These are phyloP conservation scores for Neurospora sp. DNA, from an alignment of 495 filamentous ascomycete genomes.

Conservation along the genomic window DNA sequence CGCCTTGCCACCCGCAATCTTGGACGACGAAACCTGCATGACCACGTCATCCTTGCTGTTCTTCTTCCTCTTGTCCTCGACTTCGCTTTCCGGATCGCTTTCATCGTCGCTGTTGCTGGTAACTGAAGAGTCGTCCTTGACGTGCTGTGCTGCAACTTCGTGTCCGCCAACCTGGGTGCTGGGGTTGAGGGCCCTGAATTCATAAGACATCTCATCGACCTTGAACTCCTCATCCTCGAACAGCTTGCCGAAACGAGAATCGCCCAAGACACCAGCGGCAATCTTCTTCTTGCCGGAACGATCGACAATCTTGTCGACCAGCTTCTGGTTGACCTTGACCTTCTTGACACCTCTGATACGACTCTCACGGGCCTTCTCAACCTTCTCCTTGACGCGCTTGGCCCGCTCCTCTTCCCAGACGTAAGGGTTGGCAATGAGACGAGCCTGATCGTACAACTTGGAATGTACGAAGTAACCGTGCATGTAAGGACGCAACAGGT, in stretches of 20 bases:
- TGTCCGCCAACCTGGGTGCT: constrained; percentile 44
- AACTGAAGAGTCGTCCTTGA: constrained; percentile 9
- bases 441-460: constrained; percentile 86
- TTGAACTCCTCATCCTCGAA: constrained; percentile 91
- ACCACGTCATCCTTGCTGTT: constrained; percentile 31
- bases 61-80: constrained; percentile 27
- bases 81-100: constrained; percentile 32
- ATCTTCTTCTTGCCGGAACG: constrained; percentile 71
- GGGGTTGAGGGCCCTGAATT: constrained; percentile 82
- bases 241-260: constrained; percentile 74
- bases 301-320: constrained; percentile 74
- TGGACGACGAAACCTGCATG: constrained; percentile 62
- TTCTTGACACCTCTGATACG: constrained; percentile 89
- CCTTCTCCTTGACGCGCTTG: constrained; percentile 80
- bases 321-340: constrained; percentile 74
- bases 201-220: constrained; percentile 78
- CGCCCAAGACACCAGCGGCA: constrained; percentile 57
- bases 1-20: constrained; percentile 43
- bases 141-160: constrained; percentile 9
- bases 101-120: constrained; percentile 15
- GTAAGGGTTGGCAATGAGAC: constrained; percentile 83
- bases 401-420: constrained; percentile 81
- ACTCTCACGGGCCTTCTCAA: constrained; percentile 86
- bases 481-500: constrained; percentile 88
- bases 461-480: constrained; percentile 96